These are phyloP conservation scores for Murraya paniculata DNA, from an alignment of 345 rosid genomes.

Conservation along the genomic window DNA sequence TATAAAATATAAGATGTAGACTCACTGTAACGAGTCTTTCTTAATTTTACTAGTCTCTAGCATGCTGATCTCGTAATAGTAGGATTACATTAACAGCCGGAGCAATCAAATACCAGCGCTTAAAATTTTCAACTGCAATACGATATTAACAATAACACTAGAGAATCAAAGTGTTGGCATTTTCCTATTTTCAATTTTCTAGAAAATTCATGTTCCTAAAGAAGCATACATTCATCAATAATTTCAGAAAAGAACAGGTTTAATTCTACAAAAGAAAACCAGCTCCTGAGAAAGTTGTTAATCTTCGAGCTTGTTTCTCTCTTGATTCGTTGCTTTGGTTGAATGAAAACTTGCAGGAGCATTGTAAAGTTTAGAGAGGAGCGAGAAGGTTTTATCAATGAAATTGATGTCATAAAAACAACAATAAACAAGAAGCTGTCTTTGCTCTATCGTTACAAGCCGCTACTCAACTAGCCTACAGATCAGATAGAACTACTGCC, in stretches of 20 bases:
- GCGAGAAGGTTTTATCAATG: not conserved
- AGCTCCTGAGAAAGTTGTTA: not conserved
- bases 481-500: not conserved
- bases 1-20: not conserved
- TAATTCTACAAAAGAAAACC: not conserved
- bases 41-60: not conserved
- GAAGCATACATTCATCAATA: too few relatives aligned
- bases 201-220: too few relatives aligned
- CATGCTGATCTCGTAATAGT: not conserved
- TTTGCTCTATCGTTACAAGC: not conserved
- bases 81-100: not conserved
- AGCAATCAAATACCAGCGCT: not conserved
- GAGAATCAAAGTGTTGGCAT: not conserved
- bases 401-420: constrained; percentile 9
- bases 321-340: not conserved
- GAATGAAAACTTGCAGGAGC: not conserved
- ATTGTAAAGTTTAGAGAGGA: not conserved
- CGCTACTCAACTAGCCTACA: not conserved
- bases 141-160: not conserved
- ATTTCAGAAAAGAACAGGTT: too few relatives aligned
- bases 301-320: too few relatives aligned
- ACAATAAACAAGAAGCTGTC: not conserved
- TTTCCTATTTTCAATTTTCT: too few relatives aligned
- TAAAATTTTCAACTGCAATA: not conserved
- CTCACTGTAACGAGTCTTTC: not conserved